Evolutionary conservation across 306 rosid species (phyloP), one percentile per base, ranked within the genome.

Genomic region (Vigna trinervia): DNA sequence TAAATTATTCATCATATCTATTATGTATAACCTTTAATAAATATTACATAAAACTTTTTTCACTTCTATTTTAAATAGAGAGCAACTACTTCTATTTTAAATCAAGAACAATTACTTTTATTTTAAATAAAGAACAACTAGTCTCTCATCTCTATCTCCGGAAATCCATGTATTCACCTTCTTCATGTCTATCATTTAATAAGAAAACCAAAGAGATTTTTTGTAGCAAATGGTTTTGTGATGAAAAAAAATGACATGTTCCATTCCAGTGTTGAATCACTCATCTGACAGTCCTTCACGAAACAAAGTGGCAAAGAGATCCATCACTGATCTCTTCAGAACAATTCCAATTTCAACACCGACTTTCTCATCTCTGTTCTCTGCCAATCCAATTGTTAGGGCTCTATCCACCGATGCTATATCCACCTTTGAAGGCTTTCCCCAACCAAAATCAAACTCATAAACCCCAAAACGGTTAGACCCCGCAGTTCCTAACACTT

Each of bases 391-490:
- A 51, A 84, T 46, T 4, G 70, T 51, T 1, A 79, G 12, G 5
- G 74, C 79, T 23, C 57, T 83, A 52, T 73, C 69, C n/a, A 78
- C 43, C 3, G 86, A 82, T 0, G 45, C 17, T 54, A 85, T 61
- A 66, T 83, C 87, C 75, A 83, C 91, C 73, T 85, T 85, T 8
- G 39, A 39, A 0, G 89, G 88, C 50, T 12, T 79, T 13, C 89
- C 88, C 91, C 89, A 88, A 0, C 91, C 88, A 67, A 83, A 88
- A 76, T 88, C 91, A 15, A 6, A 15, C 1, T 14, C 82, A 14
- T 85, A 88, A 30, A 88, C 81, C 5, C 84, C 83, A 67, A 88
- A 79, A 39, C 86, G 22, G 14, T 80, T 75, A 19, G 86, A 85
- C 20, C 91, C 91, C 0, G 85, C 87, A 8, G 69, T 53, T 13